Evolutionary conservation across 805 yeast species (phyloP).

Genomic region (Monosporozyma aquatica): DNA sequence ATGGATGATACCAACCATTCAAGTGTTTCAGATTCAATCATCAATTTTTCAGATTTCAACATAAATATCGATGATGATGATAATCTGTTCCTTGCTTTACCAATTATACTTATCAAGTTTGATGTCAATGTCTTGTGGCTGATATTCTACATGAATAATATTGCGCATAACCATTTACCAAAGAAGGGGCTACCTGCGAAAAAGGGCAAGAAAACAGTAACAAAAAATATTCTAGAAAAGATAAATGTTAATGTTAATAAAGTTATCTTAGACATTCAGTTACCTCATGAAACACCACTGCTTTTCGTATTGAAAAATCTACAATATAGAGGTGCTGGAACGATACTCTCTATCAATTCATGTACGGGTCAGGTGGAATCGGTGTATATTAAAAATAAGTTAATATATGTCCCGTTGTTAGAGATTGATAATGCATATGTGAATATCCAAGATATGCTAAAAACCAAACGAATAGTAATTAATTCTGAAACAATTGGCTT

Average conservation of each 20-base stretch:
- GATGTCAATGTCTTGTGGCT: constrained; percentile 29
- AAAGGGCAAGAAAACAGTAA: background rate
- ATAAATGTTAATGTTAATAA: constrained; percentile 12
- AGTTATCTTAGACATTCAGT: constrained; percentile 17
- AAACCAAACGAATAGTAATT: constrained; percentile 7
- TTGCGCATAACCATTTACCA: constrained; percentile 9
- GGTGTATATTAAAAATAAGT: constrained; percentile 19
- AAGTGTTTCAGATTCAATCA: constrained; percentile 12
- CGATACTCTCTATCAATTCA: constrained; percentile 6
- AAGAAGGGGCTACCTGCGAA: background rate
- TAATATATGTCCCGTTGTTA: constrained; percentile 18
- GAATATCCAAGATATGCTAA: constrained; percentile 4
- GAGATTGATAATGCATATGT: constrained; percentile 12
- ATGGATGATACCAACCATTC: constrained; percentile 14
- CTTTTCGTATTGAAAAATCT: constrained; percentile 11
- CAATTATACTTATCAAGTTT: constrained; percentile 18
- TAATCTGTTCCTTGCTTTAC: constrained; percentile 9
- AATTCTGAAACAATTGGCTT: constrained; percentile 17
- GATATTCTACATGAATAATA: constrained; percentile 13
- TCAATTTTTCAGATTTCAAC: constrained; percentile 12
- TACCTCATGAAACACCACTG: constrained; percentile 23
- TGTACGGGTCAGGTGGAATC: constrained; percentile 20
- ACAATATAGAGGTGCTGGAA: constrained; percentile 3
- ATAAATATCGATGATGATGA: background rate
- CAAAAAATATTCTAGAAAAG: background rate